These are phyloP conservation scores for Claviceps africana DNA, from an alignment of 2,329 filamentous ascomycete genomes.

Conservation along the genomic window DNA sequence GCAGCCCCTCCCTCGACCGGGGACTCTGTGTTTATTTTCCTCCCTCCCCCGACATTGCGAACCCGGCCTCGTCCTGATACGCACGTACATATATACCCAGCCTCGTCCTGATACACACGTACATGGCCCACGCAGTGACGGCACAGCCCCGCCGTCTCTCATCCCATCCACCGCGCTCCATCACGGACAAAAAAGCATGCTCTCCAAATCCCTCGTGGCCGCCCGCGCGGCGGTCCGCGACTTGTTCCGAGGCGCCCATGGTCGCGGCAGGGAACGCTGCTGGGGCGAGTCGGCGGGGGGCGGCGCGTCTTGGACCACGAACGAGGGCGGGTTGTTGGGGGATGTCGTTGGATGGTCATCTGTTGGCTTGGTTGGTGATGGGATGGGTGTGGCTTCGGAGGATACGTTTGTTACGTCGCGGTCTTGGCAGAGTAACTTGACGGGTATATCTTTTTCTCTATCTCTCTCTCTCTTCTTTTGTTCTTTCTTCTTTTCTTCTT, in stretches of 20 bases:
- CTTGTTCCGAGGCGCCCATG: background rate
- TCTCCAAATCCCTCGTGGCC: constrained; percentile 2
- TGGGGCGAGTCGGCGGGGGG: background rate
- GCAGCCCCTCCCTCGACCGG: too few species aligned
- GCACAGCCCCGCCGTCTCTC: too few species aligned
- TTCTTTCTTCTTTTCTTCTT: background rate
- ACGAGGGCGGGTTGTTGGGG: background rate
- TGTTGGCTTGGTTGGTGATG: background rate
- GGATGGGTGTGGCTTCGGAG: background rate
- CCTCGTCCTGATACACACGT: too few species aligned
- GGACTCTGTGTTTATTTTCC: too few species aligned
- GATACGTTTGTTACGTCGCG: constrained; percentile 1
- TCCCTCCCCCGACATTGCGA: too few species aligned
- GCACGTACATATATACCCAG: too few species aligned
- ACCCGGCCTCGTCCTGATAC: too few species aligned
- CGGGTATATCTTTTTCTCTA: background rate
- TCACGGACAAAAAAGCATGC: too few species aligned
- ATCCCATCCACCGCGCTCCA: too few species aligned
- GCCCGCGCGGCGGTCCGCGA: constrained; percentile 3
- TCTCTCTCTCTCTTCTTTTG: background rate
- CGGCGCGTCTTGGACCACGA: background rate
- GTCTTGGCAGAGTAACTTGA: background rate
- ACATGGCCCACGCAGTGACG: too few species aligned
- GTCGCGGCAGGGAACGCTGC: background rate
- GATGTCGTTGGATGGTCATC: background rate